Conservation (phyloP, 2,329 filamentous ascomycete genomes). For the Aspergillus latus region DNA sequence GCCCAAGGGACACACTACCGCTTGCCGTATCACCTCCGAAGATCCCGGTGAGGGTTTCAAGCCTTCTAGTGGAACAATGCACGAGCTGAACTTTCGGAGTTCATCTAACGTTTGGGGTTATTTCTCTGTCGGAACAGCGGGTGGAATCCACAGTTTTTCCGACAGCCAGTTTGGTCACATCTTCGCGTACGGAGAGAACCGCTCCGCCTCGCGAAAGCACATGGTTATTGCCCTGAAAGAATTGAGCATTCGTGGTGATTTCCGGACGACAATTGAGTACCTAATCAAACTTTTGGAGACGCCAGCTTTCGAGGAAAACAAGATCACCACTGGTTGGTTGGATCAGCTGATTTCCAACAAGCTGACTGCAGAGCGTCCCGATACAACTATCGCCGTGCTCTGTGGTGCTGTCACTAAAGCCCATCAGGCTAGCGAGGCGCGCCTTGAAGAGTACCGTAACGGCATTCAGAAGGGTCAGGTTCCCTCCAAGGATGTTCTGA, state of each 20-base stretch:
- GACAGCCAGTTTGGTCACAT: conserved; percentile 99
- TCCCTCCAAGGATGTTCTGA: conserved; percentile 91
- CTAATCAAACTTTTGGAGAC: conserved; percentile 98
- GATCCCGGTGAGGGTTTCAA: conserved; percentile 99
- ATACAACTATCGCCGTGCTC: conserved; percentile 86
- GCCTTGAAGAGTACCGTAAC: conserved; percentile 80
- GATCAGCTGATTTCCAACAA: conserved; percentile 98
- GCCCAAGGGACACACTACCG: conserved; percentile 95
- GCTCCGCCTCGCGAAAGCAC: conserved; percentile 93
- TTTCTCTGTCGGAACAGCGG: conserved; percentile 95
- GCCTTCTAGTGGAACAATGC: conserved; percentile 97
- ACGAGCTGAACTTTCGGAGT: conserved; percentile 97
- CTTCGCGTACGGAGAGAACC: conserved; percentile 97
- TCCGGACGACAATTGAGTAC: conserved; percentile 97
- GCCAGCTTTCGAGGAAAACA: conserved; percentile 97
- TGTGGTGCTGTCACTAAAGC: conserved; percentile 95
- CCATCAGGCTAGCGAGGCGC: conserved; percentile 87
- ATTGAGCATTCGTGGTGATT: conserved; percentile 98
- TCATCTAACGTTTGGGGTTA: conserved; percentile 99
- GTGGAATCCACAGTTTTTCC: conserved; percentile 98
- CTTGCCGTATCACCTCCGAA: conserved; percentile 98
- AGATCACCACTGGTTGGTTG: conserved; percentile 97
- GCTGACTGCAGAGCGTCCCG: conserved; percentile 91
- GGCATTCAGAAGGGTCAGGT: conserved; percentile 97
- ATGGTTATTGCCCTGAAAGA: conserved; percentile 99